Evolutionary conservation across 2,329 filamentous ascomycete species (phyloP), one percentile per base, ranked within the genome.

Genomic region (Calonectria honghensis): DNA sequence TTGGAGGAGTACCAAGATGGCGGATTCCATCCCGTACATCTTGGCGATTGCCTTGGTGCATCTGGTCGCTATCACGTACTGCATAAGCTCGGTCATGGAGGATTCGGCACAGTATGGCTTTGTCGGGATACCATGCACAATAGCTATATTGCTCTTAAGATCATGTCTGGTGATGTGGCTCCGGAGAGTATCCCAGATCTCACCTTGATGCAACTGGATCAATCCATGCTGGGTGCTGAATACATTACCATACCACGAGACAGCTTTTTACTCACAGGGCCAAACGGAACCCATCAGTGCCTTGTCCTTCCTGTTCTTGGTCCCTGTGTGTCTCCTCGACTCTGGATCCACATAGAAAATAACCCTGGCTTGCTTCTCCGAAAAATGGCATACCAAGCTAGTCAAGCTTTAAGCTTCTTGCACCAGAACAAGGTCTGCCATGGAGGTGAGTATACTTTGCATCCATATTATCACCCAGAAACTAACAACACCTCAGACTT

Each of bases 141-240:
- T 57, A 73, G 57, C 54, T 84, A 82, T 48, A 79, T 83, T 35
- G 83, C 84, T 20, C 27, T 85, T 27, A 85, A 85, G 75, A 79
- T 84, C 68, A 78, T 80, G 52, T 79, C 79, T n/a, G 79, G 82
- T 14, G 68, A 69, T 24, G 79, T 79, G 10, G 70, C 41, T 11
- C 27, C 69, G 24, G 75, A 80, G 2, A 64, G 48, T 20, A 31
- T 64, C 24, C 37, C 59, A 45, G 59, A 45, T 48, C 37, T 64
- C 16, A 45, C 24, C 1, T 31, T 64, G 24, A 64, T 64, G 59
- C 37, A 64, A 31, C 13, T 64, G 37, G 59, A 64, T 14, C 59
- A 45, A 31, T 64, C 27, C 79, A 71, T 50, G 73, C 75, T 31
- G 77, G 82, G 48, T 63, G 81, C 20, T 73, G 70, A 16, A 73